Evolutionary conservation across 2,329 filamentous ascomycete species (phyloP), one percentile per base, ranked within the genome.

Genomic region (Arthrobotrys entomopaga): DNA sequence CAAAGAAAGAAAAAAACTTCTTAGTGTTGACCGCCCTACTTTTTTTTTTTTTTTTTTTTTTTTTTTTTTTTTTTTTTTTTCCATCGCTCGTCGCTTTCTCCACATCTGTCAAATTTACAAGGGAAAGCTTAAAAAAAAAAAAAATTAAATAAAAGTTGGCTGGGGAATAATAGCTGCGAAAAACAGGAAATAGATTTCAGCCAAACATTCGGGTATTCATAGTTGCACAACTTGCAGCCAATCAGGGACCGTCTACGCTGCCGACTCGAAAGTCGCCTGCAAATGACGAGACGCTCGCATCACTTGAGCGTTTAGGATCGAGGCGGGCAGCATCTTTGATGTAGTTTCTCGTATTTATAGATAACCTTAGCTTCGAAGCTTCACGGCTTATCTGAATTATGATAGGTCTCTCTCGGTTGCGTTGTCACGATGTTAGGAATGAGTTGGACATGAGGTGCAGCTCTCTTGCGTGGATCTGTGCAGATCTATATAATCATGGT

Each of bases 201-300:
- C 65, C 65, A 69, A 69, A 69, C 65, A 69, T 7, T 49, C 46
- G 46, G 46, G 19, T 20, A 46, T 59, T 46, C 56, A 60, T n/a
- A 52, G 65, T 69, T 56, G 56, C 38, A 69, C 65, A 56, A 29
- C 50, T 29, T 20, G 10, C 16, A 49, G 54, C 65, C 65, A 69
- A 69, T 69, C 65, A 59, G 65, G 56, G 34, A 16, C 20, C 5
- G n/a, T 2, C 16, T 38, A 10, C 16, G 38, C 38, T 26, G 11
- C 22, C 20, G 26, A 24, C 56, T 10, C 16, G 6, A 46, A 16
- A 16, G 40, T 59, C 56, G 56, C 56, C 56, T 46, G 24, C 24
- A 26, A 26, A 26, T 26, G 24, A 26, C 24, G 56, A 29, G 49
- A 49, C 46, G 46, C 46, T 16, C 15, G 46, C 13, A 49, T 22